Base-by-base conservation (phyloP, 2,329 filamentous ascomycete species). In the Atkinsonella texensis region DNA sequence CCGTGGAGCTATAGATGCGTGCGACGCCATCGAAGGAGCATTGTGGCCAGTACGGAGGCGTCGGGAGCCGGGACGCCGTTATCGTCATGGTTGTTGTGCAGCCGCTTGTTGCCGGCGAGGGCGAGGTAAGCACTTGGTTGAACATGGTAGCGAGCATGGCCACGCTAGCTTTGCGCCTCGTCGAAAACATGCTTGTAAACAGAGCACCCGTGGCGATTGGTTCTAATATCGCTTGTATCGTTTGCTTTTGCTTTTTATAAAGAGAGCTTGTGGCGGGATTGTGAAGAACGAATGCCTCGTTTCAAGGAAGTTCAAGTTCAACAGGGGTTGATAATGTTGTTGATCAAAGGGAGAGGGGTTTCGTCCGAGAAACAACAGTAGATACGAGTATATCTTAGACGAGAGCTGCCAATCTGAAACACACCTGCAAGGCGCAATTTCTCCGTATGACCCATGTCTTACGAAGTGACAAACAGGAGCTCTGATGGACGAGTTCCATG, bases 401-500 rank as follows among this genome's bases (percentile, higher is more conserved):
- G 28, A 6, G 28, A 28, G 28, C 28, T 28, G 28, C 28, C 28
- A 8, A 8, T 28, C 28, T 28, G 28, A 15, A 38, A 38, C 35
- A 38, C 35, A 38, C 28, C 28, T 28, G 28, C 28, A 28, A 28
- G 28, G 28, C 1, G 35, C 35, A 38, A 15, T 38, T 11, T 15
- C 15, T 15, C 12, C 35, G 11, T 38, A 4, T 4, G 12, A 38
- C 10, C 35, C 35, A 38, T 38, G 35, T 38, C 35, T 38, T 38
- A 38, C 35, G 15, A 7, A 38, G 11, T 38, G 35, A 15, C 12
- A 38, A 38, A 20, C 40, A 20, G 10, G 18, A 42, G 10, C n/a
- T 18, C 18, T n/a, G 40, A 56, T 70, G 65, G 40, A 74, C 59
- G 3, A 77, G 65, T 54, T 80, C 75, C 5, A 74, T 59, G 23